These are phyloP conservation scores for Astrothelium subdiscretum DNA, from an alignment of 495 filamentous ascomycete species.

Conservation along the genomic window DNA sequence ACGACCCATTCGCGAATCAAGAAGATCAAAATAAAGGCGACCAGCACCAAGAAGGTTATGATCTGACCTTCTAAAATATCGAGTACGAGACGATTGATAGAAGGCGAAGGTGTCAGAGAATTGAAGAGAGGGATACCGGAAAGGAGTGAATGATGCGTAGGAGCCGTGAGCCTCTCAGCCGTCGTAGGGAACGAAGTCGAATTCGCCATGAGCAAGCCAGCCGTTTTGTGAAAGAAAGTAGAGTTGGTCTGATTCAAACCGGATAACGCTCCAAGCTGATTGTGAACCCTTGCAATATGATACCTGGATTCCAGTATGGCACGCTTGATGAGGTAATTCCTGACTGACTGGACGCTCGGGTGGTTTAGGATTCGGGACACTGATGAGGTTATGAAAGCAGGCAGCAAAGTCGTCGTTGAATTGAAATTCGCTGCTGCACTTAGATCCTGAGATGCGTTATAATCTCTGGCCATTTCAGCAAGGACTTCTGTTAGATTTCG, in stretches of 20 bases:
- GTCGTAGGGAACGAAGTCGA: neutral
- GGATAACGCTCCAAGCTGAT: too few species aligned
- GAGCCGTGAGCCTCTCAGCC: neutral
- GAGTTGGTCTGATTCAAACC: too few species aligned
- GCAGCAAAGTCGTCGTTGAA: neutral
- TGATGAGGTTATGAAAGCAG: neutral
- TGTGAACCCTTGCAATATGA: too few species aligned
- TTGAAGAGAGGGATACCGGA: slow-evolving; percentile 63
- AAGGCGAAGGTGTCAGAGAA: slow-evolving; percentile 57
- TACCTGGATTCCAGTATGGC: neutral
- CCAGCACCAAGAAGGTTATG: slow-evolving; percentile 80
- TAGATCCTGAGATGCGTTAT: neutral
- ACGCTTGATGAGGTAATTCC: neutral
- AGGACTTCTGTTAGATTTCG: neutral
- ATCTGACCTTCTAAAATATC: slow-evolving; percentile 83
- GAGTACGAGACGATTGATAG: slow-evolving; percentile 69
- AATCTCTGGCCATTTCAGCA: neutral
- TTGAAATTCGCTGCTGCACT: neutral
- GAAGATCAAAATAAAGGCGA: slow-evolving; percentile 89
- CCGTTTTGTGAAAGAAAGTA: too few species aligned
- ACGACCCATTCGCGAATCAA: slow-evolving; percentile 96
- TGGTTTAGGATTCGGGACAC: neutral
- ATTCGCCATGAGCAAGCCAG: too few species aligned
- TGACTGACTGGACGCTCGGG: neutral
- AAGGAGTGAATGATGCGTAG: slow-evolving; percentile 39